Conservation (phyloP, 208 protist genomes). For the Phytomonas sp. region DNA sequence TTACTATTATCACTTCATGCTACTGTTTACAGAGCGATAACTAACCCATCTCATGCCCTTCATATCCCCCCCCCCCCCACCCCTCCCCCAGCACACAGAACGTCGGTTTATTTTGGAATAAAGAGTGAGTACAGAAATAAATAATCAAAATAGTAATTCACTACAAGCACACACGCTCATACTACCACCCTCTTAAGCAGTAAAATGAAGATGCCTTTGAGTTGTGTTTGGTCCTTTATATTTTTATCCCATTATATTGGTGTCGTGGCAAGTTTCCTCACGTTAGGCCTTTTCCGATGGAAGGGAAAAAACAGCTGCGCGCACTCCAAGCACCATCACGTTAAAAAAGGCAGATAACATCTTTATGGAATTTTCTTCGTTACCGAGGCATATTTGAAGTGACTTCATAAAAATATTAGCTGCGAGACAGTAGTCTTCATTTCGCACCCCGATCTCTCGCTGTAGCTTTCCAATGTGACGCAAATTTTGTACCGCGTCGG, state of each 20-base stretch:
- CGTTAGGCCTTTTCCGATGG: not conserved
- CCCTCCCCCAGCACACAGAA: no score
- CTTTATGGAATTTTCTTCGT: constrained; percentile 40
- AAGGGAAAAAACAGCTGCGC: constrained; percentile 20
- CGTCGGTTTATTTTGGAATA: no score
- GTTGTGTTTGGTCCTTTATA: not conserved
- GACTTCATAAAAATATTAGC: constrained; percentile 60
- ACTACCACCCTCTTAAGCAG: constrained; percentile 1
- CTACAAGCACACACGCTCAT: not conserved
- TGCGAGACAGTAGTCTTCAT: constrained; percentile 73
- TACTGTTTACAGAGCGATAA: not conserved
- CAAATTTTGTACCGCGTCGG: constrained; percentile 36
- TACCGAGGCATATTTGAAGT: constrained; percentile 46
- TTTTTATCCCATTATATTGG: constrained; percentile 1
- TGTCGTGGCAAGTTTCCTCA: not conserved
- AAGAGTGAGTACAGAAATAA: constrained; percentile 1
- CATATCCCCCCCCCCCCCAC: no score
- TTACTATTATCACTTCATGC: not conserved
- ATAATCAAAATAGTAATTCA: not conserved
- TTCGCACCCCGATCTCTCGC: constrained; percentile 35
- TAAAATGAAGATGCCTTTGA: not conserved
- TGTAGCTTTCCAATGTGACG: constrained; percentile 47
- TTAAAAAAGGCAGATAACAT: constrained; percentile 56
- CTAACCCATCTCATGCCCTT: no score
- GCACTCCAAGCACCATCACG: constrained; percentile 53